A percentile compares a stretch with the other conserved stretches of the same genome.
Evolutionary conservation across 1,284 basidiomycete species (phyloP).

Genomic region (Chalciporus sp.): DNA sequence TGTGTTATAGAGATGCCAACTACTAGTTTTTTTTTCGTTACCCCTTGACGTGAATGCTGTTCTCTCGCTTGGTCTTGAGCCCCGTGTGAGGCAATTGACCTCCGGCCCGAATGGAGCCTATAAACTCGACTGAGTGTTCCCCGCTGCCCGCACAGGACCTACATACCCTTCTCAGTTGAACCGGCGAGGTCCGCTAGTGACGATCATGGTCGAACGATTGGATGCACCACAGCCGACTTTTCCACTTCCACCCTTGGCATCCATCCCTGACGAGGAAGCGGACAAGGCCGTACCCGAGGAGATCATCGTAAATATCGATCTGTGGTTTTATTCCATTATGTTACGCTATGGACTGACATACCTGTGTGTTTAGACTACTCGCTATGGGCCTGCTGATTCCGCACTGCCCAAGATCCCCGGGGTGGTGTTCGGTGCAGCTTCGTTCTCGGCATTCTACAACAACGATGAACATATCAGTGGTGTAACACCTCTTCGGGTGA

Average conservation of each 20-base stretch:
- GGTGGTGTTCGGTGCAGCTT: slow-evolving; percentile 67
- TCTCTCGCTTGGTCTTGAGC: neutral
- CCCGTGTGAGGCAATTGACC: slow-evolving; percentile 19
- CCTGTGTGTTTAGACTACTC: slow-evolving; percentile 15
- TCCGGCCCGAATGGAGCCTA: neutral
- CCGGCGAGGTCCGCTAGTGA: neutral
- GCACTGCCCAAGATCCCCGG: slow-evolving; percentile 52
- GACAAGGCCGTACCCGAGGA: slow-evolving; percentile 48
- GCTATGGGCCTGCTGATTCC: slow-evolving; percentile 32
- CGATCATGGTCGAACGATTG: slow-evolving; percentile 44
- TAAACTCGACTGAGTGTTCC: neutral
- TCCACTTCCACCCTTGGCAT: slow-evolving; percentile 40
- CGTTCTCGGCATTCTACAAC: slow-evolving; percentile 79
- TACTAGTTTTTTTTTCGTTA: slow-evolving; percentile 10
- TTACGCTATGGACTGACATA: slow-evolving; percentile 9
- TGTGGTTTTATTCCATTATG: neutral
- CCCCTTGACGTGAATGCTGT: neutral
- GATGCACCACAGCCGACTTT: slow-evolving; percentile 45
- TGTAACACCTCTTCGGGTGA: slow-evolving; percentile 65
- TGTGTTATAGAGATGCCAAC: slow-evolving; percentile 27
- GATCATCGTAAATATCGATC: slow-evolving; percentile 16
- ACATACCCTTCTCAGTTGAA: neutral
- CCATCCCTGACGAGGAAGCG: slow-evolving; percentile 50
- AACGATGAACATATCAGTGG: slow-evolving; percentile 61
- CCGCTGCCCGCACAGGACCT: neutral